Evolutionary conservation across 2,329 filamentous ascomycete species (phyloP).

Genomic region (Paraconiothyrium sp.): DNA sequence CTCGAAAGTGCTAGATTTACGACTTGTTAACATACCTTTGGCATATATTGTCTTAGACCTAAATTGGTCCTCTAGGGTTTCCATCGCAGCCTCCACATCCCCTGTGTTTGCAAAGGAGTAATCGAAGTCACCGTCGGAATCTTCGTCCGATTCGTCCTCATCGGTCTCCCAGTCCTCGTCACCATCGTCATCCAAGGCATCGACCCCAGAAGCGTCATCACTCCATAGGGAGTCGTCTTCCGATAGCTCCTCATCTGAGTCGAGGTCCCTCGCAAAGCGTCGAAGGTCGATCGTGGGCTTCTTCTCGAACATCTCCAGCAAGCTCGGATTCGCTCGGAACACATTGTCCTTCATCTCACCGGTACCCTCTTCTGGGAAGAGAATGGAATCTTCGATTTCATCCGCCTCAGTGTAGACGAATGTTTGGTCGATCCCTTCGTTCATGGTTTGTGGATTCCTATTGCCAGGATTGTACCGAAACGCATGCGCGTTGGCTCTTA

Average conservation of each 20-base stretch:
- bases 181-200: slow-evolving; percentile 20
- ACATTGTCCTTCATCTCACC: slow-evolving; percentile 31
- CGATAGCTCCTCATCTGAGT: slow-evolving; percentile 30
- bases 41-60: slow-evolving; percentile 1
- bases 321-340: slow-evolving; percentile 27
- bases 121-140: slow-evolving; percentile 17
- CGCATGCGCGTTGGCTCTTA: slow-evolving; percentile 30
- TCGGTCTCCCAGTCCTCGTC: slow-evolving; percentile 22
- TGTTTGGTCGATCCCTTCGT: slow-evolving; percentile 33
- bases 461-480: slow-evolving; percentile 21
- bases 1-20: background rate
- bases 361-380: slow-evolving; percentile 51
- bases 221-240: background rate
- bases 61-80: slow-evolving; percentile 22
- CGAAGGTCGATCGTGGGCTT: slow-evolving; percentile 22
- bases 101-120: slow-evolving; percentile 16
- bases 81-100: slow-evolving; percentile 20
- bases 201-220: slow-evolving; percentile 17
- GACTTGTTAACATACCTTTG: background rate
- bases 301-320: slow-evolving; percentile 36
- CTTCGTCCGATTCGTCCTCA: slow-evolving; percentile 1
- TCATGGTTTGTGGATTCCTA: slow-evolving; percentile 19
- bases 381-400: slow-evolving; percentile 51
- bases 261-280: slow-evolving; percentile 29
- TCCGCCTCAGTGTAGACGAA: slow-evolving; percentile 52